Conservation (phyloP, 2,329 filamentous ascomycete species). For the Alternaria triticimaculans region DNA sequence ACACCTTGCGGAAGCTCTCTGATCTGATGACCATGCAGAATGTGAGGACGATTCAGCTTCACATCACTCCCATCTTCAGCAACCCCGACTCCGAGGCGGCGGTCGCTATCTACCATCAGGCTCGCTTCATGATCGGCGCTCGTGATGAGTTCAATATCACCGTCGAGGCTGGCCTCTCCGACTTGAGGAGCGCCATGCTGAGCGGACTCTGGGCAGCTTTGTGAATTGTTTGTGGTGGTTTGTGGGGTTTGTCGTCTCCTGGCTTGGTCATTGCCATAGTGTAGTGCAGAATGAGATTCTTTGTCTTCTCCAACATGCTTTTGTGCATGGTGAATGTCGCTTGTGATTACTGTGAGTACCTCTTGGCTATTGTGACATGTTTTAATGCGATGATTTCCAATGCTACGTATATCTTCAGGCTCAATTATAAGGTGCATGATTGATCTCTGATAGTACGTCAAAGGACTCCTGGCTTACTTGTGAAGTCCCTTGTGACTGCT, state of each 20-base stretch:
- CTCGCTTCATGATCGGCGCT: conserved; percentile 13
- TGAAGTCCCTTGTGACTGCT: background rate
- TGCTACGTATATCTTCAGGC: background rate
- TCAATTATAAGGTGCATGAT: background rate
- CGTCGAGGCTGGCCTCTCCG: background rate
- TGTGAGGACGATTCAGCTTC: conserved; percentile 13
- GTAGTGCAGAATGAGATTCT: background rate
- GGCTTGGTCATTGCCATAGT: background rate
- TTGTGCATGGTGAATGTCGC: background rate
- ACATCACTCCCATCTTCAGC: conserved; percentile 9
- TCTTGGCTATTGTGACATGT: background rate
- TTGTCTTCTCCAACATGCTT: background rate
- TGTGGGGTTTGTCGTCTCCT: background rate
- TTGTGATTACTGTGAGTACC: background rate
- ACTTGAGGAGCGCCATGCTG: background rate
- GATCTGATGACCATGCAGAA: background rate
- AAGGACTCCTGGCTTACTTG: background rate
- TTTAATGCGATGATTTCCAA: background rate
- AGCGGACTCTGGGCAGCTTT: background rate
- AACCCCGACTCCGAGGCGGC: background rate
- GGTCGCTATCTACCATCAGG: conserved; percentile 5
- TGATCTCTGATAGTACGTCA: background rate
- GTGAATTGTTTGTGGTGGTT: background rate
- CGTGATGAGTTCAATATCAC: conserved; percentile 7
- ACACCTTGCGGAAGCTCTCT: conserved; percentile 14